Evolutionary conservation across 768 basidiomycete species (phyloP).

Genomic region (Saitozyma sp.): DNA sequence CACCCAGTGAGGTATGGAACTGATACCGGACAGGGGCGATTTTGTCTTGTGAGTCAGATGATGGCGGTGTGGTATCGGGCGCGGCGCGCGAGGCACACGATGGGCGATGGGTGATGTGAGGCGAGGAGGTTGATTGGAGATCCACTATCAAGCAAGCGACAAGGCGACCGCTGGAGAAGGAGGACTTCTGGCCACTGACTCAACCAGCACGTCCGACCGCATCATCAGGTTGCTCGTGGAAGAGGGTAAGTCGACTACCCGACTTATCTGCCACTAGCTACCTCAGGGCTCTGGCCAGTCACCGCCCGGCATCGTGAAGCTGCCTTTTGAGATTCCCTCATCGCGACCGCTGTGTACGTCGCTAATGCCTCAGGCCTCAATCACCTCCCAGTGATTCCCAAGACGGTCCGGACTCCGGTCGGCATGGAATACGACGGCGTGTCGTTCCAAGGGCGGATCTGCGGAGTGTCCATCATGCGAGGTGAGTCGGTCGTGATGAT

Average conservation of each 20-base stretch:
- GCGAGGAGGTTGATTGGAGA: background rate
- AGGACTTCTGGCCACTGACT: conserved; percentile 2
- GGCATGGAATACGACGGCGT: conserved; percentile 85
- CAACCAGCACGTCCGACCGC: conserved; percentile 56
- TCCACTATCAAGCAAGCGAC: background rate
- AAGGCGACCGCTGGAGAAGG: background rate
- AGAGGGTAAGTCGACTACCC: conserved; percentile 50
- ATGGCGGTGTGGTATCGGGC: background rate
- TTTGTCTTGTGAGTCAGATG: conserved; percentile 68
- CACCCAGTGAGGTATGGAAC: background rate
- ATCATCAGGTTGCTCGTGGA: conserved; percentile 69
- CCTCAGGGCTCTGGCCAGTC: too few species aligned
- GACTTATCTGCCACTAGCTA: background rate
- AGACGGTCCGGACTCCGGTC: conserved; percentile 56
- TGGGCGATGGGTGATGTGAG: too few species aligned
- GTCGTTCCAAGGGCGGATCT: conserved; percentile 93
- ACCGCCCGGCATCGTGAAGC: background rate
- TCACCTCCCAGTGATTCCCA: conserved; percentile 72
- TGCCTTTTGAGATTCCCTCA: background rate
- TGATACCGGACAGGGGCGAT: conserved; percentile 64
- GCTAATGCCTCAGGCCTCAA: conserved; percentile 68
- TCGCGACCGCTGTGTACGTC: conserved; percentile 48
- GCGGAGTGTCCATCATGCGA: conserved; percentile 90
- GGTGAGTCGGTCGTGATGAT: conserved; percentile 65
- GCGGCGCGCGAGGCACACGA: too few species aligned